Conservation (phyloP, 768 basidiomycete genomes). For the Solioccasus polychromus region DNA sequence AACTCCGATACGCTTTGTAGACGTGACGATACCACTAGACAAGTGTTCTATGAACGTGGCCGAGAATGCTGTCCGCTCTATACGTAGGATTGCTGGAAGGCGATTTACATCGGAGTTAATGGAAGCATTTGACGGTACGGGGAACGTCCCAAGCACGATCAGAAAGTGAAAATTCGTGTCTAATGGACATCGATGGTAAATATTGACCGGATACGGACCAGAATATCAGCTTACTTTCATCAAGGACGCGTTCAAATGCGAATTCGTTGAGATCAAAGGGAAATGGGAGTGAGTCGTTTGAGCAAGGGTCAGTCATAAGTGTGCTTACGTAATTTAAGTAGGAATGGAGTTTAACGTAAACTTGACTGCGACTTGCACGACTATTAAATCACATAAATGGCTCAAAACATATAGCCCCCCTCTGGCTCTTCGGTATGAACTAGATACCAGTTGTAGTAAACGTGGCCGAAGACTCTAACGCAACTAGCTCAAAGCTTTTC, state of each 20-base stretch:
- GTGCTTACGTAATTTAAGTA: too few relatives aligned
- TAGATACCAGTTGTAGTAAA: too few relatives aligned
- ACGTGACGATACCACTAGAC: slow-evolving; percentile 40
- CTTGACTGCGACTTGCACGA: too few relatives aligned
- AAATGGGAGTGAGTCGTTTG: not conserved
- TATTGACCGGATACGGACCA: not conserved
- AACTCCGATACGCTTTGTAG: slow-evolving; percentile 47
- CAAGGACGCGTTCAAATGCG: slow-evolving; percentile 45
- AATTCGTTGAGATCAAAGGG: slow-evolving; percentile 44
- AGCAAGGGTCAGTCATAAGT: too few relatives aligned
- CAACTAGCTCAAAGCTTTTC: too few relatives aligned
- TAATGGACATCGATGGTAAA: slow-evolving; percentile 14
- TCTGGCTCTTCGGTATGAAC: too few relatives aligned
- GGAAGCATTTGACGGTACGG: slow-evolving; percentile 14
- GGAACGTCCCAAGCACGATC: slow-evolving; percentile 67
- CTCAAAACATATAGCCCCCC: too few relatives aligned
- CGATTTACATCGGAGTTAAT: slow-evolving; percentile 16
- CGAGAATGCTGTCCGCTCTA: slow-evolving; percentile 75
- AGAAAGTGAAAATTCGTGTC: slow-evolving; percentile 61
- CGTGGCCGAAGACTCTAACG: too few relatives aligned
- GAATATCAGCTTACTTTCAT: slow-evolving; percentile 39
- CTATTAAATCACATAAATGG: too few relatives aligned
- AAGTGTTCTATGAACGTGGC: slow-evolving; percentile 33
- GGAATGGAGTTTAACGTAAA: too few relatives aligned
- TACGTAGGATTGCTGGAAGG: slow-evolving; percentile 63